Evolutionary conservation across 2,329 filamentous ascomycete species (phyloP).

Genomic region (Aspergillus sp.): DNA sequence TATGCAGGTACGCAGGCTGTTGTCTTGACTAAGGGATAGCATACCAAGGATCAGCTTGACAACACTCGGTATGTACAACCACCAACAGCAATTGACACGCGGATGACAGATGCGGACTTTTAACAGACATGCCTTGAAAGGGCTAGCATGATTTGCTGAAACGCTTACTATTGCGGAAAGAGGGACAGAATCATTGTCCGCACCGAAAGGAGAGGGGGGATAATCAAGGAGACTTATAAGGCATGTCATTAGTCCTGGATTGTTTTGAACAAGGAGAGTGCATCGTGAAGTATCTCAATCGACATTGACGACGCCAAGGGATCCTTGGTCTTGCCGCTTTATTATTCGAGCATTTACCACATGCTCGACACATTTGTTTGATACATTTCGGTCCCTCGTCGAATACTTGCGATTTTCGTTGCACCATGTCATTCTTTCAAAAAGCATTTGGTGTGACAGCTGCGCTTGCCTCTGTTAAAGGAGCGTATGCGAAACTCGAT

Average conservation of each 20-base stretch:
- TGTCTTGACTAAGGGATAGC: too few relatives aligned
- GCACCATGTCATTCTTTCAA: slow-evolving; percentile 21
- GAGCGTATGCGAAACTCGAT: slow-evolving; percentile 37
- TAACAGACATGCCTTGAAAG: too few relatives aligned
- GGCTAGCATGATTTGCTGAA: too few relatives aligned
- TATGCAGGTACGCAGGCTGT: too few relatives aligned
- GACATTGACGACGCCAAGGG: not conserved
- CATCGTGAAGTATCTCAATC: not conserved
- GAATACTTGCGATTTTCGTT: not conserved
- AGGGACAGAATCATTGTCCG: too few relatives aligned
- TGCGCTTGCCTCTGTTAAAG: slow-evolving; percentile 24
- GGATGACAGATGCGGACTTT: too few relatives aligned
- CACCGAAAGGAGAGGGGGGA: not conserved
- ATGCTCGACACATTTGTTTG: slow-evolving; percentile 1
- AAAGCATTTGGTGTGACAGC: slow-evolving; percentile 19
- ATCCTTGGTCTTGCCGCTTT: not conserved
- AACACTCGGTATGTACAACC: too few relatives aligned
- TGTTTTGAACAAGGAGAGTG: not conserved
- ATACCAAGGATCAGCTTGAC: too few relatives aligned
- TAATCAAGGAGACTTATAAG: not conserved
- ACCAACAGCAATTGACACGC: too few relatives aligned
- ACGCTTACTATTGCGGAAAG: too few relatives aligned
- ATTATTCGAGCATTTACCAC: not conserved
- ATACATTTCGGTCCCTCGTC: not conserved
- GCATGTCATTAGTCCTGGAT: not conserved